Base-by-base conservation (phyloP, 306 rosid genomes). In the Hippophae tibetana region DNA sequence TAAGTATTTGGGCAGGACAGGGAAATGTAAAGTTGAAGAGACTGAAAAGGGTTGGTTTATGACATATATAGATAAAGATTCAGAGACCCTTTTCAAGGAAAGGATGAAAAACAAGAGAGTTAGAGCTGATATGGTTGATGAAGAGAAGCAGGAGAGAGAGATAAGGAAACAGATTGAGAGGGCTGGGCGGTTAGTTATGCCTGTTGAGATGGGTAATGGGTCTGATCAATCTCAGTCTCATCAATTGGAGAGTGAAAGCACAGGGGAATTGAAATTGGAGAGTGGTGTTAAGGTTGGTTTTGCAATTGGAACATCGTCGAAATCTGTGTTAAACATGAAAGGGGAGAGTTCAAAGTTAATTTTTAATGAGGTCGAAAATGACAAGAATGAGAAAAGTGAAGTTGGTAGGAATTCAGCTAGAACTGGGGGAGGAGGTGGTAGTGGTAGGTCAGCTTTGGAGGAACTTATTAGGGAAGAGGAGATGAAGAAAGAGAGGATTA, bases 31-130 rank as follows among this genome's bases (percentile, higher is more conserved):
- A 73, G 96, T 90, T 26, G 95, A 90, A 42, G 97, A 90, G 74
- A 87, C 97, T 25, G 87, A 89, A n/a, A 90, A 90, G 70, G 94
- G 96, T 62, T 85, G 97, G 95, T 87, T 90, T 67, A 84, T 90
- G n/a, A 90, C 92, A 3, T 90, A 90, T 40, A 83, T 90, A 9
- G 9, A 84, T 57, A 68, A 83, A 58, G 90, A 84, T 66, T 87
- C 92, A 1, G 87, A 86, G 76, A 78, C 93, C 10, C 80, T 86
- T 59, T 86, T 89, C 65, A 84, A 89, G 74, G 97, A 86, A 65
- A 84, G 71, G 74, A 70, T 80, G 89, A 89, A 84, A 69, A 77
- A 82, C 58, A 84, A 86, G 78, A 79, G 95, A 60, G 47, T 71
- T 42, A 76, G 79, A 56, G 79, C 82, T 0, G 90, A 90, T 76